These are phyloP conservation scores for Naganishia randhawae DNA, from an alignment of 768 basidiomycete genomes.

Conservation along the genomic window DNA sequence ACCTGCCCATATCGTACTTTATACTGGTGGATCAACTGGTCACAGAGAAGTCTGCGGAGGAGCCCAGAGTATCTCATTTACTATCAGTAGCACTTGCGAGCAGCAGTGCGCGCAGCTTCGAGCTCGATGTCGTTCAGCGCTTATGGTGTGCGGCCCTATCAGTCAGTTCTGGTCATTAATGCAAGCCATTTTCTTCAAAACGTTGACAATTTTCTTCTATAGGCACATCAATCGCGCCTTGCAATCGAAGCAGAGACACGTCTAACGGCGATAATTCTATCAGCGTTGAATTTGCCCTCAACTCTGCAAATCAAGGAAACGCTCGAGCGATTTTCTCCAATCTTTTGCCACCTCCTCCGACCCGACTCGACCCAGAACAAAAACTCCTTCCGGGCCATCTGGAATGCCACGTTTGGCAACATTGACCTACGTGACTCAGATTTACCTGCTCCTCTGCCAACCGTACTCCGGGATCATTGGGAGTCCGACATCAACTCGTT, in stretches of 20 bases:
- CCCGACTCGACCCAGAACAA: neutral
- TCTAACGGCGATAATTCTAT: neutral
- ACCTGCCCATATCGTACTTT: neutral
- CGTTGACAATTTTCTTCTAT: neutral
- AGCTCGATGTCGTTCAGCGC: neutral
- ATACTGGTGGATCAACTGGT: neutral
- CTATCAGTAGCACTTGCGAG: neutral
- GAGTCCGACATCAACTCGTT: neutral
- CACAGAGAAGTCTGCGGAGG: neutral
- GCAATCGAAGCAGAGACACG: neutral
- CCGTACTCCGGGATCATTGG: neutral
- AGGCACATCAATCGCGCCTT: neutral
- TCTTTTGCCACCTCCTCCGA: neutral
- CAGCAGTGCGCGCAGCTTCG: neutral
- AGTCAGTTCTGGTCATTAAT: neutral
- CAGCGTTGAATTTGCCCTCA: neutral
- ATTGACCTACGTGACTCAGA: neutral
- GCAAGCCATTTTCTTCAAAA: neutral
- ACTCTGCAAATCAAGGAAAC: neutral
- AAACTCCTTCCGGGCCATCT: neutral
- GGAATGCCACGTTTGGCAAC: constrained; percentile 3
- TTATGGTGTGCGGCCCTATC: constrained; percentile 5
- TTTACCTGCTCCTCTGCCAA: neutral
- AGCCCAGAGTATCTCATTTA: neutral
- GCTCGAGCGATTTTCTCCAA: neutral